A percentile compares a stretch with the other conserved stretches of the same genome.
Evolutionary conservation across 441 rosid species (phyloP).

Genomic region (Pelargonium myrrhifolium): DNA sequence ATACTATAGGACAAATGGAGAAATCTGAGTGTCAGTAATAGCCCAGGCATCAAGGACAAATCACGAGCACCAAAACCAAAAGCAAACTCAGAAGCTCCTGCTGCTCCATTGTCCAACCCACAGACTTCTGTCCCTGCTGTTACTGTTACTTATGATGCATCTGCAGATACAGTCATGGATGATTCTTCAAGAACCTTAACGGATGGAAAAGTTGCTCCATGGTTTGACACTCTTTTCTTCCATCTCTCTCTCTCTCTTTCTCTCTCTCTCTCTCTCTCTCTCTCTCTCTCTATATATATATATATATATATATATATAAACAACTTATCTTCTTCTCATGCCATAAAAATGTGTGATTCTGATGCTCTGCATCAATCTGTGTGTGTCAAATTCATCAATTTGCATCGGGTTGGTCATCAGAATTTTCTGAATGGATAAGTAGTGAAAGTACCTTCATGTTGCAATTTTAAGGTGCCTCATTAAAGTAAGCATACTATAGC

Average conservation of each 20-base stretch:
- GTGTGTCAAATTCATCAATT: neutral
- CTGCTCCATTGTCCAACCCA: conserved; percentile 25
- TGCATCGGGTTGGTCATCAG: neutral
- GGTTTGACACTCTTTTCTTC: conserved; percentile 27
- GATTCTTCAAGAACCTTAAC: conserved; percentile 25
- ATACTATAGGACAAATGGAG: conserved; percentile 73
- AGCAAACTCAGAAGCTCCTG: conserved; percentile 29
- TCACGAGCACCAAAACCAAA: conserved; percentile 43
- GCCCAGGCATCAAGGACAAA: neutral
- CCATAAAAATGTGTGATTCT: neutral
- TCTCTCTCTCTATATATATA: too few species aligned
- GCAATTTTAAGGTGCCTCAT: neutral
- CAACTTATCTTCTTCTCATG: neutral
- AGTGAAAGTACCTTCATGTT: neutral
- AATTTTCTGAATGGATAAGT: neutral
- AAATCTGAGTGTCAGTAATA: conserved; percentile 33
- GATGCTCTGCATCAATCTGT: neutral
- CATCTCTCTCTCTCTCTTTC: neutral
- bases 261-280: too few species aligned
- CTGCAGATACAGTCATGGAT: conserved; percentile 22
- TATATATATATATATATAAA: too few species aligned
- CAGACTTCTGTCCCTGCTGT: conserved; percentile 30
- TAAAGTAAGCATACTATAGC: too few species aligned
- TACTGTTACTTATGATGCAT: conserved; percentile 19
- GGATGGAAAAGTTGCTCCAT: conserved; percentile 29